phyloP scores from a whole-genome alignment of 441 rosid species.

The Melastoma candidum region DNA sequence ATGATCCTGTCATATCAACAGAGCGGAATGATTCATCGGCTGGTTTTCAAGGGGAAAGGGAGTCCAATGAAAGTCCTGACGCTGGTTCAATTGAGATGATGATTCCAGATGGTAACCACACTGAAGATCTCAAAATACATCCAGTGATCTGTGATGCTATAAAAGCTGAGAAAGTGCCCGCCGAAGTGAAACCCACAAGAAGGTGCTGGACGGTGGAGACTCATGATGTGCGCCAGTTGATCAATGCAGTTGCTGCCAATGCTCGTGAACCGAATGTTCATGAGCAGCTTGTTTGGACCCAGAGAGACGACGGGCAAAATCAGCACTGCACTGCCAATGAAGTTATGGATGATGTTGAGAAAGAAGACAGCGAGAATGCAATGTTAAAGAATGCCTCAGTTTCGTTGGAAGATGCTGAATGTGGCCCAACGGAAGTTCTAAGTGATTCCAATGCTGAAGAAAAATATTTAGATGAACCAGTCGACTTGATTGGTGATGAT shows the following conservation, averaged over 20 bases:
- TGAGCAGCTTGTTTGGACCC: neutral
- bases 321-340: neutral
- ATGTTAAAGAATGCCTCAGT: too few species aligned
- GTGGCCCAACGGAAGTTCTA: too few species aligned
- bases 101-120: neutral
- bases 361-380: neutral
- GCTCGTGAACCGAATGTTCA: neutral
- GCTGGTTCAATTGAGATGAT: slow-evolving; percentile 31
- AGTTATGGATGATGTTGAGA: slow-evolving; percentile 3
- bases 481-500: too few species aligned
- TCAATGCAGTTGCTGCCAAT: neutral
- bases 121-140: neutral
- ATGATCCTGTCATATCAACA: slow-evolving; percentile 20
- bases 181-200: neutral
- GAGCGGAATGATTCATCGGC: slow-evolving; percentile 21
- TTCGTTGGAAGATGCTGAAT: too few species aligned
- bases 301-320: neutral
- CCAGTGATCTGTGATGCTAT: neutral
- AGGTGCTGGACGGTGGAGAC: slow-evolving; percentile 1
- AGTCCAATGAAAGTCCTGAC: slow-evolving; percentile 26
- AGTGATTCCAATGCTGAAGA: too few species aligned
- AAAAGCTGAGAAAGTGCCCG: neutral
- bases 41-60: slow-evolving; percentile 26
- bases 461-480: too few species aligned
- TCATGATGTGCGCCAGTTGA: neutral